These are phyloP conservation scores for Moricandia moricandioides DNA, from an alignment of 345 rosid species.

Conservation along the genomic window DNA sequence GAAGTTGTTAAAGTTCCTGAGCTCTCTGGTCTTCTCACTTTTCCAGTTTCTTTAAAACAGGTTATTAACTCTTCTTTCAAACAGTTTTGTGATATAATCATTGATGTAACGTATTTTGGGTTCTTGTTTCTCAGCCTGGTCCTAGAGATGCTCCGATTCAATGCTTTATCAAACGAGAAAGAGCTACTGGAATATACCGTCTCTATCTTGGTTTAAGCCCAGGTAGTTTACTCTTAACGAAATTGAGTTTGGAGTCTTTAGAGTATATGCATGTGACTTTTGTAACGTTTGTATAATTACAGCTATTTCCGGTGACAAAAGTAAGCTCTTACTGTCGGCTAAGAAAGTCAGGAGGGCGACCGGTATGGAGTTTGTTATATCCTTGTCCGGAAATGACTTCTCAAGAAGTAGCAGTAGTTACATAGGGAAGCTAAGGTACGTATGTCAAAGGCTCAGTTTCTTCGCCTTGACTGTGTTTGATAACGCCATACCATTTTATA, in stretches of 20 bases:
- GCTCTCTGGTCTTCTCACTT: conserved; percentile 66
- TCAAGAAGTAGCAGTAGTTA: conserved; percentile 57
- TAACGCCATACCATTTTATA: not conserved
- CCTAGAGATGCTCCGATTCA: conserved; percentile 81
- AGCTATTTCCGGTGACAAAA: conserved; percentile 73
- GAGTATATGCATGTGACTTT: not conserved
- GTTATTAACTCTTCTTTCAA: conserved; percentile 27
- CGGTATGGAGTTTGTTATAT: conserved; percentile 67
- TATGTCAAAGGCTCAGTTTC: not conserved
- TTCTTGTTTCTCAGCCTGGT: conserved; percentile 63
- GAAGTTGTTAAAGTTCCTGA: conserved; percentile 61
- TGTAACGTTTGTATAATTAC: not conserved
- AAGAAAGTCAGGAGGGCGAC: conserved; percentile 71
- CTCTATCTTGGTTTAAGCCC: conserved; percentile 84
- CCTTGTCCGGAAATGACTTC: conserved; percentile 61
- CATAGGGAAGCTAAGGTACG: conserved; percentile 73
- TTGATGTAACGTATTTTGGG: not conserved
- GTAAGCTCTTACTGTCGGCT: conserved; percentile 77
- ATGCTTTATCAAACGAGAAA: conserved; percentile 82
- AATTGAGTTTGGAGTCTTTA: not conserved
- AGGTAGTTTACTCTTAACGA: conserved; percentile 30
- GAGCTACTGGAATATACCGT: conserved; percentile 60
- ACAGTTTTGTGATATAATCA: not conserved
- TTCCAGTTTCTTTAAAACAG: conserved; percentile 84
- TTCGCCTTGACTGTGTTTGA: not conserved